Evolutionary conservation across 305 asterid genomes (phyloP).

Genomic region (Fraxinus velutina): DNA sequence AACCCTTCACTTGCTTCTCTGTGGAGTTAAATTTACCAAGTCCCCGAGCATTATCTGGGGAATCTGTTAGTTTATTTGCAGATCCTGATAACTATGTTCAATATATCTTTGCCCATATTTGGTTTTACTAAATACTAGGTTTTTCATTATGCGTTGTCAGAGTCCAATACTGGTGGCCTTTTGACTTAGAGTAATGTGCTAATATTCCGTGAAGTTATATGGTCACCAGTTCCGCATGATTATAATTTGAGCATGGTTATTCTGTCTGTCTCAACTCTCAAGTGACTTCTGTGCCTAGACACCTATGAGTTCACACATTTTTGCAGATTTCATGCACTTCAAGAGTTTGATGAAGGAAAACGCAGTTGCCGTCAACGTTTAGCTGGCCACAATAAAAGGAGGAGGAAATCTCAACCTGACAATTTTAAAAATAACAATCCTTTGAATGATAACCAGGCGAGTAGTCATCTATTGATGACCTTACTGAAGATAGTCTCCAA

Average conservation of each 20-base stretch:
- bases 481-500: conserved; percentile 64
- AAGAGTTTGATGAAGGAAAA: too few relatives aligned
- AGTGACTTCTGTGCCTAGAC: too few relatives aligned
- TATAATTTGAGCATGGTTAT: too few relatives aligned
- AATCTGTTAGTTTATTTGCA: not conserved
- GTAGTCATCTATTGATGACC: conserved; percentile 57
- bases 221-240: too few relatives aligned
- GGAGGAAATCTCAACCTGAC: conserved; percentile 65
- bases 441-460: conserved; percentile 51
- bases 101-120: not conserved
- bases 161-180: too few relatives aligned
- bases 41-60: not conserved
- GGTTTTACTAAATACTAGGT: too few relatives aligned
- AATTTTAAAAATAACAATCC: conserved; percentile 1
- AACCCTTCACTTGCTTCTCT: not conserved
- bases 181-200: too few relatives aligned
- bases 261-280: too few relatives aligned
- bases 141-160: too few relatives aligned
- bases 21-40: not conserved
- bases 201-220: too few relatives aligned
- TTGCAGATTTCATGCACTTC: conserved; percentile 21
- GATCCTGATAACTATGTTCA: not conserved
- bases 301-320: too few relatives aligned
- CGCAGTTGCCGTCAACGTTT: too few relatives aligned
- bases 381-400: conserved; percentile 48